phyloP scores from a whole-genome alignment of 257 asterid genomes.

The Solanum dulcamara region DNA sequence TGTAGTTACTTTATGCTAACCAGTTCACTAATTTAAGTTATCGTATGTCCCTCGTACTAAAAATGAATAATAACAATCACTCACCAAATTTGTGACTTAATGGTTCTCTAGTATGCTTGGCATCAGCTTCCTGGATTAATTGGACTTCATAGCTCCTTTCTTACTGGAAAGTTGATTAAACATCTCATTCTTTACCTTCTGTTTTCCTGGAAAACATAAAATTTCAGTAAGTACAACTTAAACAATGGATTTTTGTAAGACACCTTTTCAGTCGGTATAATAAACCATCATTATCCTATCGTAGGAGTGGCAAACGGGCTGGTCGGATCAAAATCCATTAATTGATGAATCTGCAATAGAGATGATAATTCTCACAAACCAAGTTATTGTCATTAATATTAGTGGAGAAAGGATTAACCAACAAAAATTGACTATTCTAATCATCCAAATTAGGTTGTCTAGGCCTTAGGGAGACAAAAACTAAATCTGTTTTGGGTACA shows the following conservation, averaged over 20 bases:
- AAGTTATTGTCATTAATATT: too few relatives aligned
- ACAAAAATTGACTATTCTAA: neutral
- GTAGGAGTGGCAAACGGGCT: too few relatives aligned
- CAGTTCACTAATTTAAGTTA: neutral
- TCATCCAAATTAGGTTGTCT: too few relatives aligned
- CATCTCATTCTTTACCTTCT: neutral
- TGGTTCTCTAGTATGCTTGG: neutral
- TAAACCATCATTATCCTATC: neutral
- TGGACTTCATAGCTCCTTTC: neutral
- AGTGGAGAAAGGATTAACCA: neutral
- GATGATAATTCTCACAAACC: neutral
- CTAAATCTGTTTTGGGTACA: too few relatives aligned
- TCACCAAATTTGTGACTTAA: neutral
- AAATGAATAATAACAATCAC: neutral
- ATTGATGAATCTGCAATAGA: neutral
- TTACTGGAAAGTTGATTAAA: neutral
- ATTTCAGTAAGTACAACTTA: neutral
- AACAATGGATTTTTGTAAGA: neutral
- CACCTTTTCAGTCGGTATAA: neutral
- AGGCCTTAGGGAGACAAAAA: too few relatives aligned
- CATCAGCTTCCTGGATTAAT: neutral
- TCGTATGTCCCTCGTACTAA: neutral
- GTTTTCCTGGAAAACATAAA: neutral
- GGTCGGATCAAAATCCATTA: neutral
- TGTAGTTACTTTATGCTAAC: neutral